Evolutionary conservation across 129 eudicot genomes (phyloP), one percentile per base, ranked within the genome.

Genomic region (Tagetes patula): DNA sequence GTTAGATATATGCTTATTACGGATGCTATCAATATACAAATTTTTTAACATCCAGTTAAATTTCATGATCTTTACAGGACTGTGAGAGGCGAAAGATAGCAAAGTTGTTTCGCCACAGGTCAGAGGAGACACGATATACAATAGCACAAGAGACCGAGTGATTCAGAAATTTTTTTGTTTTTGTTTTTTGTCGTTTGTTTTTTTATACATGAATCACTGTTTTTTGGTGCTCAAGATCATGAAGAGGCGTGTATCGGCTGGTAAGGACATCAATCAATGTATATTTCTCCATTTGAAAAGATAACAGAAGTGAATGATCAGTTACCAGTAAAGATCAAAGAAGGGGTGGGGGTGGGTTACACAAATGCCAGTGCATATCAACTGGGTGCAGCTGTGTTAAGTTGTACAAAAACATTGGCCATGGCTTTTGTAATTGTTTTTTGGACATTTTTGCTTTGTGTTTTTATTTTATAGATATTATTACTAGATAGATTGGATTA

Each of bases 61-160:
- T 38, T 64, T 47, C 36, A 64, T 65, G 65, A 31, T 33, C 45
- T 30, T 67, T 72, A 40, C 88, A 95, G 99, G 99, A 95, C 79
- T 95, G 99, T 78, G 99, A 95, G 81, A 85, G 99, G 80, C 79
- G 99, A 81, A 85, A 85, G 78, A 85, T 90, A 69, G 99, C 99
- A 1, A 95, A 95, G 78, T 68, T 95, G 76, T 95, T 79, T 87
- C 99, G 75, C 43, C 99, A 95, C 86, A 85, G 99, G 75, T 65
- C 88, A 49, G 99, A 94, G 74, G 96, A 90, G 79, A 83, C 72
- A 46, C 89, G 91, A 78, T 58, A 56, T 45, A 48, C 72, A 3
- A 70, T 77, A 65, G 89, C 72, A 46, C 84, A 71, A 43, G 83
- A 78, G 67, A 43, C 74, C 1, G 88, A 86, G 81, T 95, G 82